Percentiles rank a stretch among this genome's conserved stretches.
phyloP scores from a whole-genome alignment of 768 basidiomycete species.

The Termitomyces bulborhizus region DNA sequence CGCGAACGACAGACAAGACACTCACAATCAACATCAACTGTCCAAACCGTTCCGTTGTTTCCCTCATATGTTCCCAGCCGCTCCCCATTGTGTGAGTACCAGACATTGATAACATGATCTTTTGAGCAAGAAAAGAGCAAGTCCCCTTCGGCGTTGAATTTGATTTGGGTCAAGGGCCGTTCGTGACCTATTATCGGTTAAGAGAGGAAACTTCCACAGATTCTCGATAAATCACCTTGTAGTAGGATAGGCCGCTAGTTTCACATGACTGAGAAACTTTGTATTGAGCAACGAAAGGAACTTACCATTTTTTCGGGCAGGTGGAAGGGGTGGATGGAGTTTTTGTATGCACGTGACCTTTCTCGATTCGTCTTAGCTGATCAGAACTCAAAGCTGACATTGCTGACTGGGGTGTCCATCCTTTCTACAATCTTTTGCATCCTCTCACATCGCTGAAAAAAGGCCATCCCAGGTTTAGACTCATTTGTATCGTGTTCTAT shows the following conservation, averaged over 20 bases:
- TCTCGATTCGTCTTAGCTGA: conserved; percentile 1
- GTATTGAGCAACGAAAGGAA: neutral
- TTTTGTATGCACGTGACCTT: conserved; percentile 17
- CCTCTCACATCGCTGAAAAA: too few species aligned
- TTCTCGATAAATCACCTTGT: conserved; percentile 40
- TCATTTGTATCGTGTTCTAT: too few species aligned
- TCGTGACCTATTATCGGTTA: conserved; percentile 68
- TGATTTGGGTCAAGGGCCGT: conserved; percentile 95
- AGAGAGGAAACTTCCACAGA: neutral
- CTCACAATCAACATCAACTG: conserved; percentile 92
- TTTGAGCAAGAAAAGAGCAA: conserved; percentile 94
- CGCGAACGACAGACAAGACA: conserved; percentile 10
- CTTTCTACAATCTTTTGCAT: too few species aligned
- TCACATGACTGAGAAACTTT: neutral
- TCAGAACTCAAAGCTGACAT: too few species aligned
- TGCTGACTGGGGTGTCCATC: too few species aligned
- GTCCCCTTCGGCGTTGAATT: conserved; percentile 96
- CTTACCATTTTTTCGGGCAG: conserved; percentile 28
- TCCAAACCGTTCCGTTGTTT: conserved; percentile 96
- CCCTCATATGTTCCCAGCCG: conserved; percentile 94
- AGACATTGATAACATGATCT: conserved; percentile 92
- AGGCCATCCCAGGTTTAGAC: too few species aligned
- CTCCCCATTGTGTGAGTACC: conserved; percentile 97
- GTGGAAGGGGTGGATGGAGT: conserved; percentile 7
- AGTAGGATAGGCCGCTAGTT: conserved; percentile 66